Conservation (phyloP, 176 grass and related monocot genomes). For the Triticum dicoccoides region DNA sequence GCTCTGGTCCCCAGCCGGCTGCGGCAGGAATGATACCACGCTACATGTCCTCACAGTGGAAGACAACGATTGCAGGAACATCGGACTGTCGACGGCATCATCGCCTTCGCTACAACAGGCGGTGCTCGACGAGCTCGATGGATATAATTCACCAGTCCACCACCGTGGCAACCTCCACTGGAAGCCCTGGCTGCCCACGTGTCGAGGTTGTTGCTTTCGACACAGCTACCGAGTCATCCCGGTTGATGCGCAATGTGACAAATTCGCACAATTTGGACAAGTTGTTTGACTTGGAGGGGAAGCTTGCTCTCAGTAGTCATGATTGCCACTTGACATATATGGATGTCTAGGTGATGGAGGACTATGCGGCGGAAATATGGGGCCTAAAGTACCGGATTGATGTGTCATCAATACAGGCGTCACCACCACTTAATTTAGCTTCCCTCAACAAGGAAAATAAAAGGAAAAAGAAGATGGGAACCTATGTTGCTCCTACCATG, state of each 20-base stretch:
- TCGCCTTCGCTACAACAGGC: background rate
- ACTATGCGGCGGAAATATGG: background rate
- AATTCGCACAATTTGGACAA: background rate
- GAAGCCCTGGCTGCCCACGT: background rate
- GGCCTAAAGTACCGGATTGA: background rate
- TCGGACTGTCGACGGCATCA: background rate
- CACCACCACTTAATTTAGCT: background rate
- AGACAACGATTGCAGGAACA: background rate
- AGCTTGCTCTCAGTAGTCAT: background rate
- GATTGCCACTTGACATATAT: background rate
- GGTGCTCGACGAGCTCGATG: background rate
- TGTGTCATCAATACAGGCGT: background rate
- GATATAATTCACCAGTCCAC: background rate
- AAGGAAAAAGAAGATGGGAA: no score
- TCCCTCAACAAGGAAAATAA: background rate
- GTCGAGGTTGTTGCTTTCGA: background rate
- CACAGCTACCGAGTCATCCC: background rate
- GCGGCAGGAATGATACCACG: background rate
- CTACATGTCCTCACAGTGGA: background rate
- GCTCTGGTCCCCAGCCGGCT: background rate
- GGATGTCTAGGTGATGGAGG: background rate
- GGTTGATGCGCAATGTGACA: background rate
- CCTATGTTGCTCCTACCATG: background rate
- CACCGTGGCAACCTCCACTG: background rate
- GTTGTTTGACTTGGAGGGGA: background rate